Base-by-base conservation (phyloP, 768 basidiomycete genomes). In the Fibroporia radiculosa region DNA sequence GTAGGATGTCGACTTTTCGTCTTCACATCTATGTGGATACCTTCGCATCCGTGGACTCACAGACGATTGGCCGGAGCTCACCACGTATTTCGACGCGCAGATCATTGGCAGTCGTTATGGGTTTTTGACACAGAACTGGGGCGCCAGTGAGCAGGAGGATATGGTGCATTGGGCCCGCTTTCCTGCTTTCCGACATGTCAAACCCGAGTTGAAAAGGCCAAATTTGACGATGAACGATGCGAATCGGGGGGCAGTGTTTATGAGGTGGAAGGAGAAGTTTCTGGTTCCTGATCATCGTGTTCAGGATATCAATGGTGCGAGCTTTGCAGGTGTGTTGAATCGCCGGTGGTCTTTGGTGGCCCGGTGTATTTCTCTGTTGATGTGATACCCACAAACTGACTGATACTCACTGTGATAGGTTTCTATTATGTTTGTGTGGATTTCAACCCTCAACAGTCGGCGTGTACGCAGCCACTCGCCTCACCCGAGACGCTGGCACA, bases 191-290 rank as follows among this genome's bases (percentile, higher is more conserved):
- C 77, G 84, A 32, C 77, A 87, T 55, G 77, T 93, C 51, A 82
- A 80, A 61, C 71, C 76, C 48, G 88, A 93, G 57, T 74, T 93
- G 50, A 77, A 82, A 60, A 72, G 77, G 58, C 90, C 91, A 0
- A 74, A 81, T 49, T 57, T 89, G 62, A 89, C 86, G 32, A 82
- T 95, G 57, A 84, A 86, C 56, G 71, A 83, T 32, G 52, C 53
- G 8, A 82, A 85, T 56, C 75, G 84, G 39, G 83, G 84, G 1
- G 84, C 84, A 20, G 80, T 93, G 24, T 98, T 97, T 62, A 91
- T 98, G 84, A 73, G 95, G 49, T 93, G 92, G 86, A 98, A 98
- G 66, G 95, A 98, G 66, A 73, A 83, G 57, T 97, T 96, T 65
- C 70, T 98, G 42, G 88, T 97, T n/a, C 93, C 93, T 2, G 89